Evolutionary conservation across 1,284 basidiomycete species (phyloP), one percentile per base, ranked within the genome.

Genomic region (Papiliotrema flavescens): DNA sequence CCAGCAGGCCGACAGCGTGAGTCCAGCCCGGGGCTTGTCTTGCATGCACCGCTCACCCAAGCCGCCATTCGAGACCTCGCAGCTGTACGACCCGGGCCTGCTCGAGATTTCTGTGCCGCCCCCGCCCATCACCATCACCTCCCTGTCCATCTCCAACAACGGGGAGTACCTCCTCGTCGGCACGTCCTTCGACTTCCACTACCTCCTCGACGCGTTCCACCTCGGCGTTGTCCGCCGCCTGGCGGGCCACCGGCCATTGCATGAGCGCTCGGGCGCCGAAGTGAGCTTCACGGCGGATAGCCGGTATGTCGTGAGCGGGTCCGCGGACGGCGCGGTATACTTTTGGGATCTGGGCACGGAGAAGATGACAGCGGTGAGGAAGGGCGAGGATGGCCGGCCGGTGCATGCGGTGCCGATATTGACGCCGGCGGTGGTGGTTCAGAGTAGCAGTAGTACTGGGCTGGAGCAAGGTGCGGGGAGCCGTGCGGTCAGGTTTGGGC

Each of bases 201-300:
- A 98, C 69, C 81, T 99, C 49, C 66, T 96, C 56, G 91, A 97
- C 68, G 86, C 90, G 0, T 96, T 88, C 71, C 86, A 90, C 55
- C 89, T 93, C 0, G 80, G 83, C 59, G 78, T 94, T 4, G 77
- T 95, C 7, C 88, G 86, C 4, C 87, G 92, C 66, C 79, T 97
- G 15, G 88, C 88, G 67, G 90, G 93, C 0, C 87, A 89, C 65
- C 73, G 86, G 63, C 87, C 89, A 3, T 75, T 81, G 13, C 84
- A 85, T 60, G 89, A 89, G 0, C 83, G 82, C 55, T 92, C 89
- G 60, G 89, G 91, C 11, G 90, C 95, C 73, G 94, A 96, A 76
- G 86, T 93, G 2, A 83, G 82, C 17, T 97, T 90, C 89, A 92
- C 89, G 2, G 89, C 90, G 0, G 93, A 97, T 72, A 90, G 89